A percentile compares a stretch with the other conserved stretches of the same genome.
phyloP scores from a whole-genome alignment of 371 early-diverging fungal genomes.

The Lichtheimia corymbifera region DNA sequence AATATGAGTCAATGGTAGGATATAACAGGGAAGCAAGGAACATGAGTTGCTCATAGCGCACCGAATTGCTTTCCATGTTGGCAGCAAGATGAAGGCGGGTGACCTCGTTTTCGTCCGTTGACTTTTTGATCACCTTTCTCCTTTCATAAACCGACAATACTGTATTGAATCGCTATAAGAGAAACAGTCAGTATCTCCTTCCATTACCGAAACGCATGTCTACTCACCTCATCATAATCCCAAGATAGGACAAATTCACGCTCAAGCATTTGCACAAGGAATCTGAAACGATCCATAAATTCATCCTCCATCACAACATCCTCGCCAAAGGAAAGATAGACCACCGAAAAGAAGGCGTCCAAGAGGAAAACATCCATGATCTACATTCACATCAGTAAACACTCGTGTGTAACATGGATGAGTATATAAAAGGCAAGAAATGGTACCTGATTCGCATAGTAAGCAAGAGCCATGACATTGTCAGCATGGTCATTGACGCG shows the following conservation, averaged over 20 bases:
- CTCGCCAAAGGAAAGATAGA: conserved; percentile 46
- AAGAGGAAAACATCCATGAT: conserved; percentile 39
- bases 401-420: background rate
- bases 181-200: background rate
- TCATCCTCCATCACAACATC: conserved; percentile 38
- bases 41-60: conserved; percentile 43
- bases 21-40: conserved; percentile 48
- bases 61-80: conserved; percentile 36
- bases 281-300: conserved; percentile 49
- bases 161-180: conserved; percentile 26
- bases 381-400: background rate
- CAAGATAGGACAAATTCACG: conserved; percentile 45
- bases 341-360: conserved; percentile 50
- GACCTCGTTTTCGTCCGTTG: conserved; percentile 4
- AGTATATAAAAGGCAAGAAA: background rate
- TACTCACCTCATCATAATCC: conserved; percentile 41
- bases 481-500: conserved; percentile 54
- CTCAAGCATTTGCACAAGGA: conserved; percentile 47
- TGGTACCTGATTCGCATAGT: conserved; percentile 49
- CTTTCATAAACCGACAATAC: conserved; percentile 24
- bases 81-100: conserved; percentile 22
- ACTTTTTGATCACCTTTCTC: conserved; percentile 27
- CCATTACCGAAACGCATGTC: background rate
- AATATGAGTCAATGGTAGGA: conserved; percentile 51
- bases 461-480: conserved; percentile 51